Percentiles rank a stretch among this genome's conserved stretches.
These are phyloP conservation scores for Taiwanofungus camphoratus DNA, from an alignment of 1,284 basidiomycete species.

Conservation along the genomic window DNA sequence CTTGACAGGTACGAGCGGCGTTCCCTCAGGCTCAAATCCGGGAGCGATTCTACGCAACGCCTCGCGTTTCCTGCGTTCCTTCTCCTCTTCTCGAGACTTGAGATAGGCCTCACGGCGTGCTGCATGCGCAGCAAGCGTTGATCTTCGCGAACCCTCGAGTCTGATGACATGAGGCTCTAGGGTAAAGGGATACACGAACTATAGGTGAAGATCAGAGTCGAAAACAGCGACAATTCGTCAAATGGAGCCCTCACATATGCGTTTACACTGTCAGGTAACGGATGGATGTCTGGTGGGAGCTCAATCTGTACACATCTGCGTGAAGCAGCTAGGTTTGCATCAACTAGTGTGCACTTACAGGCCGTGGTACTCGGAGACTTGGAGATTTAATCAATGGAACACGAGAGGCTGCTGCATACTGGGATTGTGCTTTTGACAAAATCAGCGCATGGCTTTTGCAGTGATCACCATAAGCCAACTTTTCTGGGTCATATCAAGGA, in stretches of 20 bases:
- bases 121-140: constrained; percentile 59
- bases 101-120: constrained; percentile 68
- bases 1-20: constrained; percentile 49
- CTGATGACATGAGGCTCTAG: constrained; percentile 81
- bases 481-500: no score
- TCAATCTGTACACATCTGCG: constrained; percentile 49
- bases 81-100: constrained; percentile 67
- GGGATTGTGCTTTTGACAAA: constrained; percentile 34
- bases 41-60: constrained; percentile 70
- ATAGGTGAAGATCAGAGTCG: not conserved
- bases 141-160: constrained; percentile 62
- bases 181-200: constrained; percentile 95
- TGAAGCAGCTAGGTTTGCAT: not conserved
- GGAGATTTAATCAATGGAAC: constrained; percentile 90
- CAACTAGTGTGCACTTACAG: constrained; percentile 41
- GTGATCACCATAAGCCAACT: no score
- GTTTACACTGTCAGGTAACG: constrained; percentile 82
- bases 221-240: not conserved
- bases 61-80: constrained; percentile 70
- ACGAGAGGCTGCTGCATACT: constrained; percentile 68
- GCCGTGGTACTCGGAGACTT: constrained; percentile 78
- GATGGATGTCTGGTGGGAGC: constrained; percentile 85
- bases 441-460: no score
- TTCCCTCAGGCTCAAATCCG: constrained; percentile 60
- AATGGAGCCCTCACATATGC: constrained; percentile 62